A percentile compares a stretch with the other conserved stretches of the same genome.
phyloP scores from a whole-genome alignment of 805 yeast species.

The Lachancea dasiensis region DNA sequence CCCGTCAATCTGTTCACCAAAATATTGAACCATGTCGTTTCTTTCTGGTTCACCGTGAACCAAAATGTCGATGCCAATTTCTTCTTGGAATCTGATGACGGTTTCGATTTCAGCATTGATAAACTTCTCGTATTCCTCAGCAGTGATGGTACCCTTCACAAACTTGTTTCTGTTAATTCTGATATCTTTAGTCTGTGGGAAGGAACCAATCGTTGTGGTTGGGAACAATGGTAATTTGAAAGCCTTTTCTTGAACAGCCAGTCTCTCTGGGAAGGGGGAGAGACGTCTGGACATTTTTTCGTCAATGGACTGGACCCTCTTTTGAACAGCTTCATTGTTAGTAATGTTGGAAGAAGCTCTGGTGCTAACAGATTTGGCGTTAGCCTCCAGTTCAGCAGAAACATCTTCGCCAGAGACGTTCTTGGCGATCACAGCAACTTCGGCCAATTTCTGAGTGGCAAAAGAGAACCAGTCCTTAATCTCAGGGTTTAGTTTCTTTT shows the following conservation, averaged over 20 bases:
- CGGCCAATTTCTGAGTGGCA: slow-evolving; percentile 92
- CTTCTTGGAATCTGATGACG: slow-evolving; percentile 98
- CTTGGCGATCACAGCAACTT: slow-evolving; percentile 88
- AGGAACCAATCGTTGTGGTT: slow-evolving; percentile 99
- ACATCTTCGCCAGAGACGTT: slow-evolving; percentile 81
- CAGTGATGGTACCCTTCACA: slow-evolving; percentile 92
- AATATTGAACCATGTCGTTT: slow-evolving; percentile 99
- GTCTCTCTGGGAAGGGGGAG: slow-evolving; percentile 80
- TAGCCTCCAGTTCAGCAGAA: slow-evolving; percentile 69
- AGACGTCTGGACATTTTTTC: slow-evolving; percentile 76
- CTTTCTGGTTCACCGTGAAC: slow-evolving; percentile 99
- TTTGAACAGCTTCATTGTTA: slow-evolving; percentile 84
- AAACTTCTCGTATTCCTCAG: slow-evolving; percentile 93
- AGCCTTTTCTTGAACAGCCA: slow-evolving; percentile 76
- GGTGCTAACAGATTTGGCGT: slow-evolving; percentile 78
- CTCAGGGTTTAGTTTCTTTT: slow-evolving; percentile 82
- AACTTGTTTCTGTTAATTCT: slow-evolving; percentile 98
- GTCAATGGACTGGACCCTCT: slow-evolving; percentile 74
- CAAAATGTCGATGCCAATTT: slow-evolving; percentile 93
- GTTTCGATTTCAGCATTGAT: slow-evolving; percentile 93
- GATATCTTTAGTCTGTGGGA: slow-evolving; percentile 99
- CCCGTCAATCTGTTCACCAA: slow-evolving; percentile 98
- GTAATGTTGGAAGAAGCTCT: slow-evolving; percentile 85
- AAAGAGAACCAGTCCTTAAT: slow-evolving; percentile 98
- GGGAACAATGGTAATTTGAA: slow-evolving; percentile 98